phyloP scores from a whole-genome alignment of 352 stramenopile species.

The Globisporangium acanthophoron region DNA sequence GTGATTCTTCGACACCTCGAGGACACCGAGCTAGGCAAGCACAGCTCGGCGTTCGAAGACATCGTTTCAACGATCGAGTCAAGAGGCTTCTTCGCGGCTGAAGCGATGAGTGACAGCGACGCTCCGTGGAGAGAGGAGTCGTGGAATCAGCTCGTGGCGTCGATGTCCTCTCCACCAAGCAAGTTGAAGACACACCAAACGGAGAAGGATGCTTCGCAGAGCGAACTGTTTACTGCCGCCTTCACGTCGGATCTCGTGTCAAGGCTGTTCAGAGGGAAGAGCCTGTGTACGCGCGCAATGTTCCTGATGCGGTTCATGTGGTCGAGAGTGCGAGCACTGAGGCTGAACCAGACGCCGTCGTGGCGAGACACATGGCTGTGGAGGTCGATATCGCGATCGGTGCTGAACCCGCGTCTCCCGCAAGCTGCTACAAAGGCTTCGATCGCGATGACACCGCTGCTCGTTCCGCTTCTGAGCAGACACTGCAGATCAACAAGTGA shows the following conservation, averaged over 20 bases:
- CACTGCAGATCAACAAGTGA: slow-evolving; percentile 30
- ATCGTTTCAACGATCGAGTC: slow-evolving; percentile 34
- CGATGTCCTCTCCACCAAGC: slow-evolving; percentile 24
- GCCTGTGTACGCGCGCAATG: slow-evolving; percentile 20
- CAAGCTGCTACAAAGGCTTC: slow-evolving; percentile 25
- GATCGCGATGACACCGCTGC: slow-evolving; percentile 31
- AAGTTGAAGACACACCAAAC: slow-evolving; percentile 8
- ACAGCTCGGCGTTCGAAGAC: slow-evolving; percentile 29
- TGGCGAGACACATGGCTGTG: slow-evolving; percentile 41
- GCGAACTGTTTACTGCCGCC: slow-evolving; percentile 5
- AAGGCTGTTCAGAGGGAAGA: slow-evolving; percentile 19
- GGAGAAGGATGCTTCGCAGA: not conserved
- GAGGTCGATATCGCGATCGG: slow-evolving; percentile 25
- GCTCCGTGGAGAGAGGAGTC: not conserved
- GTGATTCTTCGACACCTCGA: slow-evolving; percentile 41
- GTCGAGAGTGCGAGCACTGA: slow-evolving; percentile 30
- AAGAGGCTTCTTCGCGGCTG: slow-evolving; percentile 18
- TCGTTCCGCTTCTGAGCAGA: slow-evolving; percentile 34
- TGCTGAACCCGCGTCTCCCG: slow-evolving; percentile 24
- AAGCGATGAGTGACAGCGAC: slow-evolving; percentile 4
- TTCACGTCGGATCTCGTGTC: slow-evolving; percentile 6
- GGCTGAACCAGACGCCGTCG: slow-evolving; percentile 22
- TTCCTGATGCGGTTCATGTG: slow-evolving; percentile 45
- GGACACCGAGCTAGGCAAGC: slow-evolving; percentile 41
- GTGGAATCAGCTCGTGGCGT: slow-evolving; percentile 15